Evolutionary conservation across 495 filamentous ascomycete genomes (phyloP), one percentile per base, ranked within the genome.

Genomic region (Pseudevernia furfuracea): DNA sequence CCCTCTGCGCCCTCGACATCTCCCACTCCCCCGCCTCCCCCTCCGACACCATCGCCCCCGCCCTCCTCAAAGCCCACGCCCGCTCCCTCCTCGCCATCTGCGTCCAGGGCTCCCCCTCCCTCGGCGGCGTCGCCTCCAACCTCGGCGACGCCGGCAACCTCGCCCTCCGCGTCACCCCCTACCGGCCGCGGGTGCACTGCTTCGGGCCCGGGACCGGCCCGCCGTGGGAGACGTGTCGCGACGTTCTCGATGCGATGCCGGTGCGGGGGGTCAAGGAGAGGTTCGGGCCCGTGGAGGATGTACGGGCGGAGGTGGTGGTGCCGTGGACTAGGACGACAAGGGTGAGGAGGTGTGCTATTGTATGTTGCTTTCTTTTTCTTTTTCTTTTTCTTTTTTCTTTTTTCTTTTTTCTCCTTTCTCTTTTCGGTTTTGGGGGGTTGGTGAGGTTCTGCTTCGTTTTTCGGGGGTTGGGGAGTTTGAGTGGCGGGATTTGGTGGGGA

Each of bases 1-100:
- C 52, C 41, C 36, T 44, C 23, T 64, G 62, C 44, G 62, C 62
- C 15, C 2, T 64, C 43, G 62, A 64, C 32, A 41, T 64, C 6
- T 32, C 28, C 37, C 61, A 63, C 48, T 38, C 34, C 30, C 10
- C 61, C 30, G 9, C 9, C 19, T 19, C 38, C 39, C 11, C 10
- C 30, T 34, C 19, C 19, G 61, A 63, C 37, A 56, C 15, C 34
- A 56, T 56, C 48, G 21, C 48, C 19, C 61, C 61, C 14, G 25
- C 34, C 34, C 43, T 34, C 38, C 34, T 63, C n/a, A 63, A 63
- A 43, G 19, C 19, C 11, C 23, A 44, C 34, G 61, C 61, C n/a
- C 61, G 48, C 8, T 17, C 38, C 14, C 49, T 63, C 21, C 28
- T 63, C 17, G n/a, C 28, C 48, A 11, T 63, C 38, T 63, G 61